Percentiles rank a stretch among this genome's conserved stretches.
Conservation (phyloP, 768 basidiomycete genomes). For the Mycena olivaceomarginata region DNA sequence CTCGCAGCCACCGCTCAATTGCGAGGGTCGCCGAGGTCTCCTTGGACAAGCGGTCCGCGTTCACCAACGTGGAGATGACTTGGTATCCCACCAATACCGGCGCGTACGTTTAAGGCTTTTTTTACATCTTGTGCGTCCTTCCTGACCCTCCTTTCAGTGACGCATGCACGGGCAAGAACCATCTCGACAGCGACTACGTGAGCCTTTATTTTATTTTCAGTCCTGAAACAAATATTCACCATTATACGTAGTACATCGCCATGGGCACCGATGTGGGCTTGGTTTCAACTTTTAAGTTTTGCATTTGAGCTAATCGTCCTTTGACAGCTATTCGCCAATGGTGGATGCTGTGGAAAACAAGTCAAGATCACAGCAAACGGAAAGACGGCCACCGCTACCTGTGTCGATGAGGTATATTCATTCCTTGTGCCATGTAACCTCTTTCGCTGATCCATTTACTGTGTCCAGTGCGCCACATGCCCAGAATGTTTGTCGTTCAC, state of each 20-base stretch:
- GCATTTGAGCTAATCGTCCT: background rate
- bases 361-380: slow-evolving; percentile 35
- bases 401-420: slow-evolving; percentile 36
- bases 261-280: slow-evolving; percentile 34
- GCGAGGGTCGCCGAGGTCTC: background rate
- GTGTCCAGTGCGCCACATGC: slow-evolving; percentile 31
- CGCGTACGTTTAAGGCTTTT: background rate
- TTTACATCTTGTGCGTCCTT: background rate
- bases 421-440: background rate
- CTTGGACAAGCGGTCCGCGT: background rate
- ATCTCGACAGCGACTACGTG: slow-evolving; percentile 18
- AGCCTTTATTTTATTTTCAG: background rate
- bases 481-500: background rate
- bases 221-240: background rate
- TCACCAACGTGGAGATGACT: slow-evolving; percentile 1
- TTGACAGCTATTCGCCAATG: slow-evolving; percentile 34
- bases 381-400: slow-evolving; percentile 37
- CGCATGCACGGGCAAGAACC: slow-evolving; percentile 22
- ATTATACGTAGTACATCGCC: slow-evolving; percentile 29
- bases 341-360: slow-evolving; percentile 37
- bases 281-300: too few species aligned
- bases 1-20: background rate
- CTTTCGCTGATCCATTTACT: background rate
- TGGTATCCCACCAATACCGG: slow-evolving; percentile 24
- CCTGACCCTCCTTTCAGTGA: background rate